Base-by-base conservation (phyloP, 805 yeast species). In the Torulaspora quercuum region DNA sequence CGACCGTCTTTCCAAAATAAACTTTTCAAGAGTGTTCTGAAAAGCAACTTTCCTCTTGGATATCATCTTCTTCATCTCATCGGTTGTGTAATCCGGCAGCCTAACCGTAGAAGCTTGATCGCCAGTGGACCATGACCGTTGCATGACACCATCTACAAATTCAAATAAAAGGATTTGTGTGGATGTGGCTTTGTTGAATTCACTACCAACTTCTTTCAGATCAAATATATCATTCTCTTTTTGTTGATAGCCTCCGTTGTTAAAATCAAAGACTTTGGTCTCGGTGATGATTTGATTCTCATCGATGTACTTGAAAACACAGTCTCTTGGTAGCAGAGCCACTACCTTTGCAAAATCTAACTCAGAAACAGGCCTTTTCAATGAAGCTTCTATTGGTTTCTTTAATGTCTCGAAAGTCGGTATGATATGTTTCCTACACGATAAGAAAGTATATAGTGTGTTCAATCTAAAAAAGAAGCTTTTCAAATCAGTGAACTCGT, bases 261-360 rank as follows among this genome's bases (percentile, higher is more conserved):
- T 57, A 46, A 61, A 64, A 28, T 56, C 59, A 46, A 60, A 64
- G 25, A 56, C 55, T 43, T 65, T 64, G 22, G 63, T 54, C 40
- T 64, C 70, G 3, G 59, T 53, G 5, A 56, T 57, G 7, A 78
- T 53, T 48, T 80, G 89, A 50, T 81, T 80, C 54, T 82, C 87
- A 56, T 89, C 95, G 28, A 82, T 78, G 55, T 84, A 89, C 33
- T 78, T 83, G 50, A 80, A 79, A 2, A 77, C 64, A 8, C 84
- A 74, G 32, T 83, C 90, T 17, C 72, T 65, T 0, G 95, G 95
- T 1, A 84, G 56, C 6, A 88, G 51, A 6, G 65, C 70, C 29
- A 69, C 73, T 20, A 89, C 69, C 39, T 70, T 68, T 1, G 94
- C 84, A 22, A 82, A 69, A 55, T 86, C 95, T 7, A 67, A 59